These are phyloP conservation scores for Acacia concinna DNA, from an alignment of 331 rosid genomes.

Conservation along the genomic window DNA sequence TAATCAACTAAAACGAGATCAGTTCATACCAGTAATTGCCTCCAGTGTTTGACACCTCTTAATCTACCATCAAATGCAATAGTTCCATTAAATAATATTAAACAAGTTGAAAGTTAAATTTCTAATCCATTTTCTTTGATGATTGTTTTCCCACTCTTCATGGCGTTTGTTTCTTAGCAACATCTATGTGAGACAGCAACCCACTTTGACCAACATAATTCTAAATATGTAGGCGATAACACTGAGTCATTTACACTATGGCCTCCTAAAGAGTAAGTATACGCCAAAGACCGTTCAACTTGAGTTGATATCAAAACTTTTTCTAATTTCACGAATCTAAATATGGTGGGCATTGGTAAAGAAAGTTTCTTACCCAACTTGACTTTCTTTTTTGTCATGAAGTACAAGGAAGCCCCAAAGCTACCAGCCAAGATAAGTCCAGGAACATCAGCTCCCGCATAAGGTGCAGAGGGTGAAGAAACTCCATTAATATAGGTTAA, in stretches of 20 bases:
- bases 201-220: background rate
- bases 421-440: conserved; percentile 95
- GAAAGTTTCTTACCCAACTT: conserved; percentile 70
- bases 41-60: background rate
- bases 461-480: conserved; percentile 49
- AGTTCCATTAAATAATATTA: background rate
- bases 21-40: conserved; percentile 22
- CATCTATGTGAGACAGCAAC: conserved; percentile 5
- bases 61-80: conserved; percentile 12
- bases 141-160: conserved; percentile 12
- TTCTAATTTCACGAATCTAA: background rate
- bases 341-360: conserved; percentile 4
- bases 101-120: background rate
- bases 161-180: conserved; percentile 21
- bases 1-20: background rate
- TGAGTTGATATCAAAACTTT: background rate
- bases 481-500: conserved; percentile 75
- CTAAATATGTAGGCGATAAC: background rate
- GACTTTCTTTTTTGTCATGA: conserved; percentile 84
- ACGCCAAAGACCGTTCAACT: background rate
- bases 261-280: background rate
- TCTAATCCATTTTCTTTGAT: background rate
- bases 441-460: conserved; percentile 79
- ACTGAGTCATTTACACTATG: background rate
- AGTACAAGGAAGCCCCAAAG: conserved; percentile 93